These are phyloP conservation scores for Amauroascus niger DNA, from an alignment of 2,329 filamentous ascomycete genomes.

Conservation along the genomic window DNA sequence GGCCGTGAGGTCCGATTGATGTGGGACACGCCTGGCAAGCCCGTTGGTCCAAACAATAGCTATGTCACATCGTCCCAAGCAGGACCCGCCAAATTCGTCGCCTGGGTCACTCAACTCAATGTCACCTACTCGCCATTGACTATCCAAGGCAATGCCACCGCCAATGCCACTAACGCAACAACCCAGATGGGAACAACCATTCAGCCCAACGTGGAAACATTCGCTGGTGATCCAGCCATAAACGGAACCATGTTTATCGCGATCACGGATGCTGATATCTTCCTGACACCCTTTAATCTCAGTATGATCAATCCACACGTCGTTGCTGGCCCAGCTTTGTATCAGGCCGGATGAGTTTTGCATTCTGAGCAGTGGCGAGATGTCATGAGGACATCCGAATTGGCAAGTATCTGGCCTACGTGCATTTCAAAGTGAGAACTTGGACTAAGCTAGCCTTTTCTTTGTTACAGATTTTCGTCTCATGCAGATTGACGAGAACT, in stretches of 20 bases:
- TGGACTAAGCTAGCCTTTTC: too few relatives aligned
- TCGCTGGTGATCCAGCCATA: slow-evolving; percentile 55
- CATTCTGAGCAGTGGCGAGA: background rate
- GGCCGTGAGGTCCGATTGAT: slow-evolving; percentile 60
- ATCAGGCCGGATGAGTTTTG: slow-evolving; percentile 59
- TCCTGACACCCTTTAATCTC: slow-evolving; percentile 67
- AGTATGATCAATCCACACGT: slow-evolving; percentile 66
- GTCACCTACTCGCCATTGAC: slow-evolving; percentile 56
- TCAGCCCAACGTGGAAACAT: slow-evolving; percentile 62
- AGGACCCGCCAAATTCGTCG: slow-evolving; percentile 54
- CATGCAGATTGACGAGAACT: too few relatives aligned
- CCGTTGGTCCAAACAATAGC: slow-evolving; percentile 70
- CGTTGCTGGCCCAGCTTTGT: slow-evolving; percentile 58
- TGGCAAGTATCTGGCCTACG: background rate
- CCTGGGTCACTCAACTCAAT: slow-evolving; percentile 72
- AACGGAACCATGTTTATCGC: slow-evolving; percentile 75
- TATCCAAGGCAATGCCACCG: slow-evolving; percentile 42
- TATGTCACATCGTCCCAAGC: slow-evolving; percentile 59
- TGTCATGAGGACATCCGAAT: background rate
- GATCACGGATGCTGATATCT: slow-evolving; percentile 58
- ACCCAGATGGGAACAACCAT: slow-evolving; percentile 9
- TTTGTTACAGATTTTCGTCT: too few relatives aligned
- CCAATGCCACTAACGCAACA: slow-evolving; percentile 51
- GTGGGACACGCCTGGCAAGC: slow-evolving; percentile 61
- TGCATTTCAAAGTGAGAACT: background rate